Conservation (phyloP, 176 grass and related monocot genomes). For the Raddia guianensis region DNA sequence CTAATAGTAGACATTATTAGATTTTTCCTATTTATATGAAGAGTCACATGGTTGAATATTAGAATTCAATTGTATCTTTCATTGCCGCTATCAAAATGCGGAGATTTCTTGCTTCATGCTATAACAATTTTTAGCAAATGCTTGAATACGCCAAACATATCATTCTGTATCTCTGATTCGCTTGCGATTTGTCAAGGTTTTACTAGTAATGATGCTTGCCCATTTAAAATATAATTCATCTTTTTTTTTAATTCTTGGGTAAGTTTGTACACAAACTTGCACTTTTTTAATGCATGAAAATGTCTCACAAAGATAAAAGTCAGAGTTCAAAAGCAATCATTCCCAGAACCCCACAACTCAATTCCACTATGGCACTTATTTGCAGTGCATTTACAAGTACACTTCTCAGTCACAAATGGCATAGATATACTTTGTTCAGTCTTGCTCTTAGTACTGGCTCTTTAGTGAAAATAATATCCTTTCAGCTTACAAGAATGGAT, state of each 20-base stretch:
- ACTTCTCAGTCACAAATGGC: constrained; percentile 5
- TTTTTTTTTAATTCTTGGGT: not conserved
- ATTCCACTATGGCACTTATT: constrained; percentile 36
- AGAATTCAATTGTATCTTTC: not conserved
- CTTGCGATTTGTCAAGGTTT: not conserved
- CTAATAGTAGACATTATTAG: not conserved
- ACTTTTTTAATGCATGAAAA: constrained; percentile 3
- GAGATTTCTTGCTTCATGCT: not conserved
- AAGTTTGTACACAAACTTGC: constrained; percentile 10
- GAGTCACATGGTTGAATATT: not conserved
- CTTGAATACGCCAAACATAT: not conserved
- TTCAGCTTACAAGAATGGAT: constrained; percentile 7
- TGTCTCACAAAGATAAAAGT: constrained; percentile 14
- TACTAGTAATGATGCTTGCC: not conserved
- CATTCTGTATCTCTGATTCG: not conserved
- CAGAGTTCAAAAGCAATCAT: constrained; percentile 18
- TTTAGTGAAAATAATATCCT: constrained; percentile 30
- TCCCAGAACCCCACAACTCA: constrained; percentile 2
- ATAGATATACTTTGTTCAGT: constrained; percentile 26
- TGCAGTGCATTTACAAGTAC: constrained; percentile 39
- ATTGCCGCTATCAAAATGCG: not conserved
- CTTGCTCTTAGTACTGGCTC: constrained; percentile 36
- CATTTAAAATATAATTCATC: not conserved
- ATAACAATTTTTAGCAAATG: not conserved
- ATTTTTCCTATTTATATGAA: not conserved